Evolutionary conservation across 1,284 basidiomycete species (phyloP), one percentile per base, ranked within the genome.

Genomic region (Singerocomus inundabilis): DNA sequence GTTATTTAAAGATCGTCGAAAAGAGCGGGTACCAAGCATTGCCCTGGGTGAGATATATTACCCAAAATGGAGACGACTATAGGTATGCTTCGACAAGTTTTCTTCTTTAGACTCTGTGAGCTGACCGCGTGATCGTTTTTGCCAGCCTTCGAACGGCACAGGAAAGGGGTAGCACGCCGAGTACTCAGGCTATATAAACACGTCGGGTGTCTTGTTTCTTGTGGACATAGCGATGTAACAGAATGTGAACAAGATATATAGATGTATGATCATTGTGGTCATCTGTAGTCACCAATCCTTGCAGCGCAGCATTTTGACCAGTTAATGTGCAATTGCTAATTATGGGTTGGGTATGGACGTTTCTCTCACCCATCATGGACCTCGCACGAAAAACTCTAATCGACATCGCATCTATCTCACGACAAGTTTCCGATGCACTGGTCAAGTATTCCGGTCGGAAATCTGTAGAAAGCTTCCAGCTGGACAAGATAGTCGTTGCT

Each of bases 1-100:
- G 95, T 46, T 98, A 98, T 67, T 77, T 93, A 57, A 99, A 99
- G 73, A 95, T 99, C 48, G 94, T 98, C 1, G 97, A 99, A 71
- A 98, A 99, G 79, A 94, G 91, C 51, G 96, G 94, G 18, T 97
- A 95, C 68, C 92, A 97, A 70, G 93, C 93, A 1, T 70, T 95
- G 51, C 93, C 90, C 4, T 93, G 91, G 91, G 91, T 93, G 51
- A 75, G 90, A 54, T 96, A 95, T 70, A 95, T 97, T 60, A 95
- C 92, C 4, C 90, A 96, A 72, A 93, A 97, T 60, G 95, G 95
- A 16, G 95, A 98, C 67, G 95, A 98, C 69, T 97, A 98, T 66
- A 91, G 88, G 88, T 88, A 48, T 6, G 73, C 56, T 32, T 18
- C n/a, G 9, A 35, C 15, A 18, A 6, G 25, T n/a, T 25, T n/a